These are phyloP conservation scores for Exophiala bonariae DNA, from an alignment of 2,329 filamentous ascomycete genomes.

Conservation along the genomic window DNA sequence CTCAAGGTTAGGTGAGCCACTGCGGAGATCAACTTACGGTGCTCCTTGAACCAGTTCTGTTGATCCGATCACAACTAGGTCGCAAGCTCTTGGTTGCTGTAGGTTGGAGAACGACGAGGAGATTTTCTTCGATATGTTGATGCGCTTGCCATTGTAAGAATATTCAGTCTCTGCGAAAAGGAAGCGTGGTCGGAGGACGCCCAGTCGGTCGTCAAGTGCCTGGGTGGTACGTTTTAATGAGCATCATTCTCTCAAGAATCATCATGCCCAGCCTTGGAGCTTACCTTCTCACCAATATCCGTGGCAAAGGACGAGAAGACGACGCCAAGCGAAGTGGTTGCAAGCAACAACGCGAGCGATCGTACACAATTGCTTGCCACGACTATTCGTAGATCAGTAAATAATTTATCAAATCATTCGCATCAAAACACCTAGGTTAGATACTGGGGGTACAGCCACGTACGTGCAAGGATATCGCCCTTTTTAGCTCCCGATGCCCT, in stretches of 20 bases:
- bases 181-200: constrained; percentile 72
- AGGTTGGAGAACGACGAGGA: constrained; percentile 64
- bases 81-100: constrained; percentile 58
- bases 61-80: constrained; percentile 59
- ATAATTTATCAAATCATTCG: not conserved
- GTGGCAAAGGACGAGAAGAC: constrained; percentile 48
- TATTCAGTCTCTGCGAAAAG: constrained; percentile 79
- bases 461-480: constrained; percentile 37
- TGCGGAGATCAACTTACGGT: too few species aligned
- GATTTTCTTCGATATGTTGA: constrained; percentile 73
- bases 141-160: constrained; percentile 73
- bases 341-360: constrained; percentile 41
- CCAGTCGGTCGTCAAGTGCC: constrained; percentile 57
- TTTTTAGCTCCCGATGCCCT: constrained; percentile 36
- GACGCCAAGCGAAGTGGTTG: constrained; percentile 42
- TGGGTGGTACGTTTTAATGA: constrained; percentile 25
- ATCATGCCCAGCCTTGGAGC: constrained; percentile 30
- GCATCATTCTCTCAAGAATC: constrained; percentile 20
- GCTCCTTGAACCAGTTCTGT: constrained; percentile 40
- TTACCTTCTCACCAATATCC: constrained; percentile 41
- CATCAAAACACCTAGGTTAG: too few species aligned
- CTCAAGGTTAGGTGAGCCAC: too few species aligned
- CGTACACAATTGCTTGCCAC: constrained; percentile 2
- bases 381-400: constrained; percentile 1
- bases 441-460: too few species aligned